phyloP scores from a whole-genome alignment of 176 grass and related monocot species.

The Bolboschoenus planiculmis region DNA sequence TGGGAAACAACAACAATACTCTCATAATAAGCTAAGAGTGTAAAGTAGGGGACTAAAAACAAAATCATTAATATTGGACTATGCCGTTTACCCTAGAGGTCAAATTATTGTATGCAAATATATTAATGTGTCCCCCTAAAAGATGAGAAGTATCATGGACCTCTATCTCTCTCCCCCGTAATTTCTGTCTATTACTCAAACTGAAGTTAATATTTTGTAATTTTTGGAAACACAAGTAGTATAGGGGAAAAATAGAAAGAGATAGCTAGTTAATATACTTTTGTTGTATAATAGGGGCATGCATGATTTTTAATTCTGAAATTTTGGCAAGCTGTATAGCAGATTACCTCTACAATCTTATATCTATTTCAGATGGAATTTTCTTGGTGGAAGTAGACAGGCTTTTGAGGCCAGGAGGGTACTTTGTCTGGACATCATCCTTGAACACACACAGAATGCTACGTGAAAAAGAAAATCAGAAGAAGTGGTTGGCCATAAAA shows the following conservation, averaged over 20 bases:
- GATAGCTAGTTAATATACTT: not conserved
- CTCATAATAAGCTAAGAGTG: not conserved
- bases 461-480: slow-evolving; percentile 91
- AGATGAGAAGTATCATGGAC: not conserved
- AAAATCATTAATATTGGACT: not conserved
- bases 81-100: not conserved
- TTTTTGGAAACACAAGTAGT: not conserved
- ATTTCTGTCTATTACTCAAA: not conserved
- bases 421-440: slow-evolving; percentile 93
- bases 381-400: slow-evolving; percentile 97
- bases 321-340: not conserved
- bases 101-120: not conserved
- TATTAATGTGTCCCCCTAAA: not conserved
- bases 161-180: not conserved
- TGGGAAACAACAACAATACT: not conserved
- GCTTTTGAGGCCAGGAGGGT: slow-evolving; percentile 89
- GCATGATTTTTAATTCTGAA: not conserved
- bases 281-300: not conserved
- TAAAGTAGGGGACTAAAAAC: not conserved
- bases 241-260: not conserved
- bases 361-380: slow-evolving; percentile 54
- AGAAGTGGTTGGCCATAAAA: slow-evolving; percentile 70
- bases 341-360: not conserved
- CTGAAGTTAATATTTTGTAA: not conserved
- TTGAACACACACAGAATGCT: slow-evolving; percentile 82